phyloP scores from a whole-genome alignment of 2,329 filamentous ascomycete genomes.

The Aspergillaceae sp. region DNA sequence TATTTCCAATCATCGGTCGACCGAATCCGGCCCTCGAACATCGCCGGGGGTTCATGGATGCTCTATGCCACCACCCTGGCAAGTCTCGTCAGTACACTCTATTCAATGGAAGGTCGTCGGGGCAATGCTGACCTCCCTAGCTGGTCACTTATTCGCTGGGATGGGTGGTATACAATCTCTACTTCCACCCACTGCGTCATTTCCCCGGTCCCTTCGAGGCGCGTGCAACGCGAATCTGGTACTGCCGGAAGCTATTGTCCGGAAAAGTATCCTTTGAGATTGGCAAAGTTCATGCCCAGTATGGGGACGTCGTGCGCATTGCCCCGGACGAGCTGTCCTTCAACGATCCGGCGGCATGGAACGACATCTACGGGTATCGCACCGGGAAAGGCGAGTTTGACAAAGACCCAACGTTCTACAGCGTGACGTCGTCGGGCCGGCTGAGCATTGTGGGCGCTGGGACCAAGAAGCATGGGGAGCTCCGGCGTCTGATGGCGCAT shows the following conservation, averaged over 20 bases:
- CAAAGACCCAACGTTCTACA: slow-evolving; percentile 10
- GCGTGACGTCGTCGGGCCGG: slow-evolving; percentile 1
- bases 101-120: too few species aligned
- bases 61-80: too few species aligned
- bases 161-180: slow-evolving; percentile 7
- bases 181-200: slow-evolving; percentile 10
- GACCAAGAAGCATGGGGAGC: slow-evolving; percentile 9
- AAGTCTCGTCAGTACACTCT: too few species aligned
- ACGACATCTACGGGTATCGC: slow-evolving; percentile 19
- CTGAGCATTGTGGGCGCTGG: slow-evolving; percentile 6
- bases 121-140: too few species aligned
- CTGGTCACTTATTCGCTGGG: too few species aligned
- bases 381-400: neutral
- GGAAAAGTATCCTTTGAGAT: slow-evolving; percentile 5
- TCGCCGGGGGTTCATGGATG: too few species aligned
- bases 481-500: slow-evolving; percentile 11
- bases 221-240: slow-evolving; percentile 3
- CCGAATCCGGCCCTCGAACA: too few species aligned
- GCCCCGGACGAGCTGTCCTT: slow-evolving; percentile 29
- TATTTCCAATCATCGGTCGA: too few species aligned
- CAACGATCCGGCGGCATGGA: slow-evolving; percentile 22
- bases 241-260: slow-evolving; percentile 1
- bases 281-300: slow-evolving; percentile 15
- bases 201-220: slow-evolving; percentile 10
- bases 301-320: slow-evolving; percentile 26